phyloP scores from a whole-genome alignment of 371 early-diverging fungal genomes.

The Lichtheimia ornata region DNA sequence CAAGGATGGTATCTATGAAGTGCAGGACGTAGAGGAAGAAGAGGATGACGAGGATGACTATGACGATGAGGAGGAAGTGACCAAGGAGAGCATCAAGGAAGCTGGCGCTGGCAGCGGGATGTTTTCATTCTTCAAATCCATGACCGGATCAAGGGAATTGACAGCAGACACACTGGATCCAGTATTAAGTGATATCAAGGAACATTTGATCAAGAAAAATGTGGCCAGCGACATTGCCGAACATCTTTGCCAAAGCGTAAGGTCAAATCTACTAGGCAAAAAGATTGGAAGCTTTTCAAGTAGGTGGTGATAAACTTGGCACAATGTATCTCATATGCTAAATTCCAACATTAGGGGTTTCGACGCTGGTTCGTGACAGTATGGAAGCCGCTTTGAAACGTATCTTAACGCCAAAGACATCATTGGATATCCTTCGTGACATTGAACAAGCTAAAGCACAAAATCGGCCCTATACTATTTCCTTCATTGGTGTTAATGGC shows the following conservation, averaged over 20 bases:
- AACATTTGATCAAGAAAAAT: constrained; percentile 91
- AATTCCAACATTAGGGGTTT: constrained; percentile 44
- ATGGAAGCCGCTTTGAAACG: constrained; percentile 83
- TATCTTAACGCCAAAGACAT: constrained; percentile 91
- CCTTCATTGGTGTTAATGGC: constrained; percentile 99
- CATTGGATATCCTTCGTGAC: constrained; percentile 94
- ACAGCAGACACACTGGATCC: constrained; percentile 70
- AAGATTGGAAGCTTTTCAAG: constrained; percentile 78
- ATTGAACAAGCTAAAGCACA: constrained; percentile 74
- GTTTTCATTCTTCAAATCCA: constrained; percentile 66
- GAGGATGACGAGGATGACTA: constrained; percentile 47
- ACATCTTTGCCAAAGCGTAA: constrained; percentile 82
- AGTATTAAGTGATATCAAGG: constrained; percentile 79
- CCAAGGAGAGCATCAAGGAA: constrained; percentile 16
- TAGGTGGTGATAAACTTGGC: constrained; percentile 27
- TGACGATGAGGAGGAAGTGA: constrained; percentile 44
- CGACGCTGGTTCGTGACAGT: constrained; percentile 71
- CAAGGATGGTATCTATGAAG: constrained; percentile 82
- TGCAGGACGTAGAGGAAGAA: constrained; percentile 69
- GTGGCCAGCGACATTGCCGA: constrained; percentile 92
- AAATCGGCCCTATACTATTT: constrained; percentile 86
- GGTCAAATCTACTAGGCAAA: constrained; percentile 75
- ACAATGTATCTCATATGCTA: background rate
- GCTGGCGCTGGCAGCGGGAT: constrained; percentile 39
- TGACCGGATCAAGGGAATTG: constrained; percentile 69